A percentile compares a stretch with the other conserved stretches of the same genome.
Evolutionary conservation across 805 yeast genomes (phyloP).

Genomic region (Yarrowia keelungensis): DNA sequence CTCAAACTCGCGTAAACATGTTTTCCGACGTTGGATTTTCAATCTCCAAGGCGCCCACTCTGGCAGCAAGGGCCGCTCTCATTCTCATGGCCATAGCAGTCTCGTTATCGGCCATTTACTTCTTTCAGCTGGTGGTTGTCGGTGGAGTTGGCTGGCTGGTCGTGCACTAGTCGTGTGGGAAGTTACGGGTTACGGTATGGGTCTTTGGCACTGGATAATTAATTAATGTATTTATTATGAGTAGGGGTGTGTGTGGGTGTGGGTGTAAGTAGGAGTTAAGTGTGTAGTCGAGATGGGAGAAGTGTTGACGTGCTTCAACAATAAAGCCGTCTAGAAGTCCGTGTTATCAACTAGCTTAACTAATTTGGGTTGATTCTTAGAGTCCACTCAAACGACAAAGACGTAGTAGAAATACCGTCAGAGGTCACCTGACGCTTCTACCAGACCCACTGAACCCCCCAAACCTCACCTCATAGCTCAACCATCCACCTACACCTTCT

Average conservation of each 20-base stretch:
- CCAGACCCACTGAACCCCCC: no score
- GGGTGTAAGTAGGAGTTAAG: no score
- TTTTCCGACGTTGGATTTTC: constrained; percentile 7
- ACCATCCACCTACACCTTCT: no score
- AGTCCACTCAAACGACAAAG: no score
- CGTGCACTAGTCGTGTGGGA: not conserved
- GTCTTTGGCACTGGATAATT: not conserved
- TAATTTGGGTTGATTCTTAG: no score
- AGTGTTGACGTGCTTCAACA: no score
- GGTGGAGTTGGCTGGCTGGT: constrained; percentile 19
- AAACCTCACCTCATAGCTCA: no score
- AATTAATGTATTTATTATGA: not conserved
- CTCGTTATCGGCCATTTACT: constrained; percentile 13
- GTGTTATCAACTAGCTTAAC: no score
- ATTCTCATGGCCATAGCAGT: constrained; percentile 16
- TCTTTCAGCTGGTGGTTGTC: constrained; percentile 26
- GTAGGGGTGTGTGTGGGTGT: not conserved
- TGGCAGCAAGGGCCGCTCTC: constrained; percentile 13
- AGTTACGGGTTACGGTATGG: not conserved
- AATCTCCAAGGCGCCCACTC: constrained; percentile 11
- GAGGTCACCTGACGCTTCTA: no score
- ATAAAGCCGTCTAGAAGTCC: no score
- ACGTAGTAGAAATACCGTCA: no score
- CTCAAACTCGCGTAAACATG: not conserved
- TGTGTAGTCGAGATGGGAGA: no score